A percentile compares a stretch with the other conserved stretches of the same genome.
Conservation (phyloP, 768 basidiomycete genomes). For the Leccinum truebloodii region DNA sequence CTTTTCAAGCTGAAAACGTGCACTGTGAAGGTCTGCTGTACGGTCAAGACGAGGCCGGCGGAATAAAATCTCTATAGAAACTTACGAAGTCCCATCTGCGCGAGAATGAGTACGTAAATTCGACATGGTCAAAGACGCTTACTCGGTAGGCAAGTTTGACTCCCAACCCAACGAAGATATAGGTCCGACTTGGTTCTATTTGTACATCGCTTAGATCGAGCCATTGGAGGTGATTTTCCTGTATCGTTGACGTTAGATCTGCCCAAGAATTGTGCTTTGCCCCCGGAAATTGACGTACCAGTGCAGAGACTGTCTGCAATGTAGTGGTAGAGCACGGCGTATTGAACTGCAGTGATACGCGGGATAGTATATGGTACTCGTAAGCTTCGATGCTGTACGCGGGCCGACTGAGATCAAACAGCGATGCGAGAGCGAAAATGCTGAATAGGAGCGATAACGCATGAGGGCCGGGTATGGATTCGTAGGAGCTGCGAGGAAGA, state of each 20-base stretch:
- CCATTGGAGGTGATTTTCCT: constrained; percentile 48
- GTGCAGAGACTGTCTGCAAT: constrained; percentile 51
- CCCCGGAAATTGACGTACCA: constrained; percentile 42
- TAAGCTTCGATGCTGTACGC: constrained; percentile 55
- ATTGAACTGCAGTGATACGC: constrained; percentile 50
- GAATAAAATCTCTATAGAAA: neutral
- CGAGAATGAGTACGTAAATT: constrained; percentile 1
- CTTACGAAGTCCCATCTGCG: constrained; percentile 58
- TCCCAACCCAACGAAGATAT: constrained; percentile 59
- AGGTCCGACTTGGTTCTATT: constrained; percentile 47
- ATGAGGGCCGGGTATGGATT: constrained; percentile 45
- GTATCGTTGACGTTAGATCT: neutral
- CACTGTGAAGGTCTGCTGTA: constrained; percentile 50
- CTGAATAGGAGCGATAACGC: constrained; percentile 62
- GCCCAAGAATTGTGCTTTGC: constrained; percentile 16
- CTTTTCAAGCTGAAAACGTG: constrained; percentile 58
- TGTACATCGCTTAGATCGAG: constrained; percentile 57
- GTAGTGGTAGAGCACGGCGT: constrained; percentile 51
- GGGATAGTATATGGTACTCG: constrained; percentile 63
- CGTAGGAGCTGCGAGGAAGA: constrained; percentile 37
- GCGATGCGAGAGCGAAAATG: constrained; percentile 61
- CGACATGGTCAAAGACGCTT: constrained; percentile 25
- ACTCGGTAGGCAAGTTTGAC: constrained; percentile 63
- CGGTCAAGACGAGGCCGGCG: neutral
- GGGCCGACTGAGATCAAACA: constrained; percentile 55